Conservation (phyloP, 495 filamentous ascomycete species). For the Margaritispora aquatica region DNA sequence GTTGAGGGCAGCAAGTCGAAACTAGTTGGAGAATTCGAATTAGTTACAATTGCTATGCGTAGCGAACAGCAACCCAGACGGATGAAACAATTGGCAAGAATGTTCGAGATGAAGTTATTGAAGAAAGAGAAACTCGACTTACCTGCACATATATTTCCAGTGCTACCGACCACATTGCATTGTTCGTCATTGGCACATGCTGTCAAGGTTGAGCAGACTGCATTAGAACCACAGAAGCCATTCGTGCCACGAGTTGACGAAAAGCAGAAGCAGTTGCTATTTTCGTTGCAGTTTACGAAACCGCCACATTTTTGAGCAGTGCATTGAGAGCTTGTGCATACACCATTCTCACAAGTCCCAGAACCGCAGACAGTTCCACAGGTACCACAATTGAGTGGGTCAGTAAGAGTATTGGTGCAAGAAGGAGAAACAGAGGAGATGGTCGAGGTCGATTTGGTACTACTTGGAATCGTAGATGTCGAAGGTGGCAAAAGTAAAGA, state of each 20-base stretch:
- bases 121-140: no score
- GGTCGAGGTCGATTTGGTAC: not conserved
- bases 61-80: no score
- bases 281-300: not conserved
- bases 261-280: not conserved
- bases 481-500: no score
- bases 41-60: no score
- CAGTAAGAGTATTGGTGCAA: conserved; percentile 1
- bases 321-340: conserved; percentile 1
- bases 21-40: no score
- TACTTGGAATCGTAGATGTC: not conserved
- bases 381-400: conserved; percentile 9
- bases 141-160: conserved; percentile 7
- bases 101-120: no score
- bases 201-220: not conserved
- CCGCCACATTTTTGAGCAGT: conserved; percentile 1
- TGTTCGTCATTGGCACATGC: not conserved
- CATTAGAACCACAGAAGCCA: conserved; percentile 3
- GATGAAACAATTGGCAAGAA: no score
- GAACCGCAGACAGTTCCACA: conserved; percentile 7
- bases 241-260: not conserved
- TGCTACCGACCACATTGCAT: not conserved
- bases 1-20: conserved; percentile 3
- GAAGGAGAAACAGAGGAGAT: not conserved
- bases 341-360: conserved; percentile 7